Evolutionary conservation across 768 basidiomycete genomes (phyloP).

Genomic region (Phlebiopsis flavidoalba): DNA sequence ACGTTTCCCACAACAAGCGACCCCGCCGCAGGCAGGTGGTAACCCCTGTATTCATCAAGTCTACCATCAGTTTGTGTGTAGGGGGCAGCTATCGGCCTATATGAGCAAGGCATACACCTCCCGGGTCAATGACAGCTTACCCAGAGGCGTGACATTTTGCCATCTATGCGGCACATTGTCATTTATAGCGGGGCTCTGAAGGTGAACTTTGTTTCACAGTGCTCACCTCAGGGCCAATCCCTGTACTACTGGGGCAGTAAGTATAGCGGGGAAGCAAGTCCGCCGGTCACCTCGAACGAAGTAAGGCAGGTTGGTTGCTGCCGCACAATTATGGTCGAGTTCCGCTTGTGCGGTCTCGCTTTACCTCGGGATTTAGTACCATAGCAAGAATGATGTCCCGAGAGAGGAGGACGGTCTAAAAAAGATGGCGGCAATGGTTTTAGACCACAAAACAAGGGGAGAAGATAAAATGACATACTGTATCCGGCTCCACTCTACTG

Average conservation of each 20-base stretch:
- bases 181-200: neutral
- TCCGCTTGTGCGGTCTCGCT: neutral
- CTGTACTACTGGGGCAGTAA: neutral
- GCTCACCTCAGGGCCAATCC: conserved; percentile 1
- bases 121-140: neutral
- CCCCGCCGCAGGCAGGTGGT: conserved; percentile 26
- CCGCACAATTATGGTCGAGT: conserved; percentile 1
- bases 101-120: neutral
- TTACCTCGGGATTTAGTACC: neutral
- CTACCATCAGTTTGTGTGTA: conserved; percentile 21
- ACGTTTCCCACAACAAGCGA: conserved; percentile 24
- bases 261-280: neutral
- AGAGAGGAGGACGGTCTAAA: neutral
- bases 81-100: conserved; percentile 8
- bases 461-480: neutral
- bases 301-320: neutral
- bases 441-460: neutral
- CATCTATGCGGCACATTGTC: neutral
- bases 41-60: conserved; percentile 26
- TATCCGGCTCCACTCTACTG: conserved; percentile 6
- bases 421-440: neutral
- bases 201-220: no score
- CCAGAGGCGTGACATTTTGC: neutral
- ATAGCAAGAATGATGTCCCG: neutral
- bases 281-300: neutral